Evolutionary conservation across 768 basidiomycete species (phyloP).

Genomic region (Strobilomyces confusus): DNA sequence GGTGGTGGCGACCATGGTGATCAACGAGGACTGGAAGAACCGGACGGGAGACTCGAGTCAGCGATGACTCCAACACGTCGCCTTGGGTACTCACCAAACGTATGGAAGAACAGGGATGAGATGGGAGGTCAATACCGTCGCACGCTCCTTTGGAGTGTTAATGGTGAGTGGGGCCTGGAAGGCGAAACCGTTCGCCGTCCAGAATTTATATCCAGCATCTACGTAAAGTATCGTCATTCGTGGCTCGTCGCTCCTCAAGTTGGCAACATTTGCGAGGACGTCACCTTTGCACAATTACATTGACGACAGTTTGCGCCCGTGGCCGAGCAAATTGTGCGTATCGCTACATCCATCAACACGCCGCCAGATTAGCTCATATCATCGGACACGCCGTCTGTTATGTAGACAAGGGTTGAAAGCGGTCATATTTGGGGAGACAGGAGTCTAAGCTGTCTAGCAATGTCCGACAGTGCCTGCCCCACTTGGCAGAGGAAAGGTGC

Average conservation of each 20-base stretch:
- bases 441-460: too few relatives aligned
- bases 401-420: neutral
- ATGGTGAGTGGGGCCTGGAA: neutral
- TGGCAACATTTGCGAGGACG: neutral
- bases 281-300: neutral
- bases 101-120: neutral
- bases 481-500: too few relatives aligned
- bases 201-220: slow-evolving; percentile 16
- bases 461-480: too few relatives aligned
- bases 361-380: neutral
- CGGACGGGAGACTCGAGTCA: neutral
- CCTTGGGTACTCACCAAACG: slow-evolving; percentile 11
- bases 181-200: neutral
- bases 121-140: neutral
- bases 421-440: neutral
- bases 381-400: slow-evolving; percentile 10
- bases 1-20: neutral
- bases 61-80: neutral
- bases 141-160: neutral
- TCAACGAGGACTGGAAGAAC: neutral
- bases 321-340: slow-evolving; percentile 2
- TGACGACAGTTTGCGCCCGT: neutral
- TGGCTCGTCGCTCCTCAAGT: neutral
- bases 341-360: neutral
- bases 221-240: neutral